Base-by-base conservation (phyloP, 1,139 yeast genomes). In the Magnusiomyces fungicola region DNA sequence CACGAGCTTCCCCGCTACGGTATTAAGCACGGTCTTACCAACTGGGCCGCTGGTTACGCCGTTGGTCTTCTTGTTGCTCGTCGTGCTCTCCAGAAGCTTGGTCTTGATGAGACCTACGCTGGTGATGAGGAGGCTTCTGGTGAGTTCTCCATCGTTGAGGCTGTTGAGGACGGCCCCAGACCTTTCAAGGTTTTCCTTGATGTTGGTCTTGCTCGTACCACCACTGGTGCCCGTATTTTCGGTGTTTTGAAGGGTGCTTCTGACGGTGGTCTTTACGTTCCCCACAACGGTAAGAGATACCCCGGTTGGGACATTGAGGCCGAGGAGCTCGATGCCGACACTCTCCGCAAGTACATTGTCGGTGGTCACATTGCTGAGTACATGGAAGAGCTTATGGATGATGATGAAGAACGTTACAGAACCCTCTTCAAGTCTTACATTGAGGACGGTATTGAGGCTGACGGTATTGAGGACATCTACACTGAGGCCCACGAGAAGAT, bases 181-280 rank as follows among this genome's bases (percentile, higher is more conserved):
- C 99, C 99, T 72, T 94, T 92, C 96, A 92, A 92, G 85, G 97
- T 90, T 66, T 90, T 82, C 88, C 83, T 92, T 72, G 99, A 92
- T 74, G 90, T 92, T 71, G 99, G 99, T 88, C 81, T 94, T 75
- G 95, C 90, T 78, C 92, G 99, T 84, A 89, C 99, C 78, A 92
- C 99, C 79, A 90, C 97, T 69, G 99, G 99, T 88, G 97, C 97
- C 72, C 88, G 96, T 78, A 81, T 92, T 73, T 92, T 92, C 69
- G 99, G 97, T 86, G 97, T 90, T 71, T 81, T 94, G 73, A 92
- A 92, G 85, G 99, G 99, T 86, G 98, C 98, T 71, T 90, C 97
- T 60, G 99, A 92, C 74, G 99, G 98, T 86, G 99, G 99, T 69
- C 81, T 92, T 70, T 88, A 86, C 90, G 81, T 92, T 72, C 99